Evolutionary conservation across 352 stramenopile species (phyloP), one percentile per base, ranked within the genome.

Genomic region (Phytopythium chamaehyphon): DNA sequence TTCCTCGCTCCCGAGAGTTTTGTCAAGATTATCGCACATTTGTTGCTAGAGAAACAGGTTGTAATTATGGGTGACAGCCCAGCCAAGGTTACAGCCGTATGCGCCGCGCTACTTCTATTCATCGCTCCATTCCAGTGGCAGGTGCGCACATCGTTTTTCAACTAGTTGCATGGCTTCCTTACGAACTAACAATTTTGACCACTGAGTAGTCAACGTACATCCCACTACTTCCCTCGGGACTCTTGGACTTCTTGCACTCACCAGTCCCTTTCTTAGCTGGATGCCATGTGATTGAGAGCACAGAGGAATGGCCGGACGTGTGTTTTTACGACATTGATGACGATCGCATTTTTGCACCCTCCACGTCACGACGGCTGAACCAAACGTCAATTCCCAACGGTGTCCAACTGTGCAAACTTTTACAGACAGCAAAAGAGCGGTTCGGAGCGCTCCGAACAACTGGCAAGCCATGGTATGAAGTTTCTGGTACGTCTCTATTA

Each of bases 111-210:
- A 8, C 26, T 90, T 46, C 62, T 91, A 19, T 49, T 94, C 8
- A 57, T 94, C 6, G 55, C 79, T 23, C 83, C 83, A n/a, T 94
- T 88, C 52, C 81, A 90, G 65, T 94, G 83, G 81, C 83, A 79
- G 69, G 69, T 79, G 56, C 19, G 45, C 28, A 33, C 9, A 33
- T 5, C 28, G 5, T 9, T 33, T 33, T 16, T 43, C 31, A n/a
- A 42, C 7, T 8, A 42, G 15, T 14, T 33, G 45, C 44, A 6
- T 60, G 52, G 26, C 7, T 46, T 14, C n/a, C 21, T n/a, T n/a
- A n/a, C n/a, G n/a, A n/a, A n/a, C n/a, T n/a, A n/a, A 33, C 28
- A 33, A 33, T 33, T 33, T 9, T 33, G 9, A 33, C 28, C 5
- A 14, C n/a, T 15, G 14, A 19, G 2, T 23, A 94, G 65, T 94